phyloP scores from a whole-genome alignment of 1,284 basidiomycete species.

The Mycena sp. region DNA sequence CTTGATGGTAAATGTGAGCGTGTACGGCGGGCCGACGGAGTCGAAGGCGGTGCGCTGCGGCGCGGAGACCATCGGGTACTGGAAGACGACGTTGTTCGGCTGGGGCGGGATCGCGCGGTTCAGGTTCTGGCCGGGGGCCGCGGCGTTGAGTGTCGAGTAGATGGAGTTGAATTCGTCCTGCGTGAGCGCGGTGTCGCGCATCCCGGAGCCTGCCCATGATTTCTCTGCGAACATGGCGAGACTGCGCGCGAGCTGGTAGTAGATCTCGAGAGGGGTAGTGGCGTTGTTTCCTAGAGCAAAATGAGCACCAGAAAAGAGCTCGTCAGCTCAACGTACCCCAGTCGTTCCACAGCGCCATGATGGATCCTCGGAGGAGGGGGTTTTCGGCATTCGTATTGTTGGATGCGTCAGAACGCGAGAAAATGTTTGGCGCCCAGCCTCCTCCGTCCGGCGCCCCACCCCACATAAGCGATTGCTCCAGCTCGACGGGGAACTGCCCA shows the following conservation, averaged over 20 bases:
- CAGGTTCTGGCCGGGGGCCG: slow-evolving; percentile 49
- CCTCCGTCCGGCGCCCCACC: slow-evolving; percentile 39
- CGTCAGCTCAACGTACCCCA: slow-evolving; percentile 31
- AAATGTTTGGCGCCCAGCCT: slow-evolving; percentile 50
- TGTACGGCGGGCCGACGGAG: slow-evolving; percentile 57
- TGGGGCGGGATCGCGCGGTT: slow-evolving; percentile 41
- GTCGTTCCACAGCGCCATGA: slow-evolving; percentile 52
- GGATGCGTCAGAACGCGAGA: slow-evolving; percentile 36
- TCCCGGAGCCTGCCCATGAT: slow-evolving; percentile 46
- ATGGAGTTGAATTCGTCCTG: slow-evolving; percentile 40
- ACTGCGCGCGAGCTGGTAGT: slow-evolving; percentile 47
- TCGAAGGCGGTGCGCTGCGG: slow-evolving; percentile 42
- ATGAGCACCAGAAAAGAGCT: background rate
- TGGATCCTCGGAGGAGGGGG: slow-evolving; percentile 42
- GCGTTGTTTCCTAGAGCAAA: slow-evolving; percentile 43
- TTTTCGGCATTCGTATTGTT: slow-evolving; percentile 43
- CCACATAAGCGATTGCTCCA: slow-evolving; percentile 43
- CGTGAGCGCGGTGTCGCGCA: slow-evolving; percentile 41
- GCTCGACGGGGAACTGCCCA: slow-evolving; percentile 42
- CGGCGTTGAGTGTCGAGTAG: slow-evolving; percentile 42
- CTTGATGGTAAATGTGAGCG: slow-evolving; percentile 48
- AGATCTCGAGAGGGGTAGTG: slow-evolving; percentile 49
- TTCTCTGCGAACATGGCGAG: slow-evolving; percentile 48
- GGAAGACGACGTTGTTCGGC: slow-evolving; percentile 36
- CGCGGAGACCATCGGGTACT: slow-evolving; percentile 32